phyloP scores from a whole-genome alignment of 768 basidiomycete species.

The Mycena latifolia region DNA sequence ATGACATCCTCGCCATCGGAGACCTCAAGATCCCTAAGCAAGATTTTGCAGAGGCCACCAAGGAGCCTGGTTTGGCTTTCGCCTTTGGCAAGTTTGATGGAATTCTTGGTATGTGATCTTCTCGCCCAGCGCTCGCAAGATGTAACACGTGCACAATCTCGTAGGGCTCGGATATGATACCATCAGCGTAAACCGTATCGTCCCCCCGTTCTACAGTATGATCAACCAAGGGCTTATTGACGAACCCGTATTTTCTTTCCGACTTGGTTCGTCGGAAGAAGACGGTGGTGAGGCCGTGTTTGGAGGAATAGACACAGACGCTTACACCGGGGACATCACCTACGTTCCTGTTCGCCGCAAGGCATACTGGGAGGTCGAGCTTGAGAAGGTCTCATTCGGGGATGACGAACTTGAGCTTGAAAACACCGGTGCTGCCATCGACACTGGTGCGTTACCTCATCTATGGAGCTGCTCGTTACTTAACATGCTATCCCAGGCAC shows the following conservation, averaged over 20 bases:
- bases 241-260: slow-evolving; percentile 93
- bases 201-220: slow-evolving; percentile 96
- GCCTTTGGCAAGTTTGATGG: slow-evolving; percentile 89
- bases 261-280: slow-evolving; percentile 84
- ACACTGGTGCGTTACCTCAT: slow-evolving; percentile 69
- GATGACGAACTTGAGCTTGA: slow-evolving; percentile 91
- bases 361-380: slow-evolving; percentile 99
- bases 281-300: slow-evolving; percentile 95
- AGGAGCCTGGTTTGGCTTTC: slow-evolving; percentile 97
- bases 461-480: slow-evolving; percentile 11
- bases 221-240: slow-evolving; percentile 85
- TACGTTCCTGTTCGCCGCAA: slow-evolving; percentile 95
- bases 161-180: slow-evolving; percentile 95
- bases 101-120: slow-evolving; percentile 1
- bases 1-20: slow-evolving; percentile 83
- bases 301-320: slow-evolving; percentile 85
- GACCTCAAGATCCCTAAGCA: slow-evolving; percentile 81
- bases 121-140: not conserved
- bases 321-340: slow-evolving; percentile 83
- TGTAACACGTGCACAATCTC: slow-evolving; percentile 63
- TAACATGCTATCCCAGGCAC: slow-evolving; percentile 67
- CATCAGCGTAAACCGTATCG: slow-evolving; percentile 93
- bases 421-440: slow-evolving; percentile 93
- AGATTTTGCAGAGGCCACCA: slow-evolving; percentile 95
- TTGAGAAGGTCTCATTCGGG: slow-evolving; percentile 88